These are phyloP conservation scores for Daucus carota DNA, from an alignment of 129 eudicot genomes.

Conservation along the genomic window DNA sequence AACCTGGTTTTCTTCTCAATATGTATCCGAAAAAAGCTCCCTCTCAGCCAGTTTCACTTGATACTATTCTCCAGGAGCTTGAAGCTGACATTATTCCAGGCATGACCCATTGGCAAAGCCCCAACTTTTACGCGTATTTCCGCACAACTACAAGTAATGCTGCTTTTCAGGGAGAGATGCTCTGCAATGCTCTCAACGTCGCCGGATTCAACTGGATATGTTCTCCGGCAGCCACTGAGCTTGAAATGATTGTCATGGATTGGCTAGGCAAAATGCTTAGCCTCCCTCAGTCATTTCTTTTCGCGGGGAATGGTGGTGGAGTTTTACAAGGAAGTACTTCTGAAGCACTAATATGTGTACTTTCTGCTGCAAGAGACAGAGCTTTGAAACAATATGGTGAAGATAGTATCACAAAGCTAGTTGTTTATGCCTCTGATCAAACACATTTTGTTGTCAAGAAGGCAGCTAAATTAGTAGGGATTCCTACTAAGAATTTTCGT, in stretches of 20 bases:
- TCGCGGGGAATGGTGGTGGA: conserved; percentile 44
- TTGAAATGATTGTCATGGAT: conserved; percentile 40
- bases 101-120: conserved; percentile 28
- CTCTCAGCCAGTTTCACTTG: not conserved
- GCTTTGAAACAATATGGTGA: conserved; percentile 17
- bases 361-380: conserved; percentile 36
- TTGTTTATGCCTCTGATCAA: conserved; percentile 42
- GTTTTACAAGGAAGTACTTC: conserved; percentile 42
- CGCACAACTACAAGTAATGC: conserved; percentile 34
- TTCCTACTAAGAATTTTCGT: not conserved
- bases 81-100: not conserved
- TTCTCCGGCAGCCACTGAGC: conserved; percentile 51
- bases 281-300: conserved; percentile 32
- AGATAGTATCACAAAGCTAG: conserved; percentile 19
- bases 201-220: conserved; percentile 53
- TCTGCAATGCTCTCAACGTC: conserved; percentile 29
- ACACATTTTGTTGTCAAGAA: conserved; percentile 36
- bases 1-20: not conserved
- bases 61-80: not conserved
- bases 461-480: conserved; percentile 3
- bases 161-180: conserved; percentile 34
- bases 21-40: not conserved
- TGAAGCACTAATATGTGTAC: conserved; percentile 34
- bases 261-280: conserved; percentile 38
- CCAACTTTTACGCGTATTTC: conserved; percentile 34